These are phyloP conservation scores for Mycena sp. DNA, from an alignment of 1,284 basidiomycete species.

Conservation along the genomic window DNA sequence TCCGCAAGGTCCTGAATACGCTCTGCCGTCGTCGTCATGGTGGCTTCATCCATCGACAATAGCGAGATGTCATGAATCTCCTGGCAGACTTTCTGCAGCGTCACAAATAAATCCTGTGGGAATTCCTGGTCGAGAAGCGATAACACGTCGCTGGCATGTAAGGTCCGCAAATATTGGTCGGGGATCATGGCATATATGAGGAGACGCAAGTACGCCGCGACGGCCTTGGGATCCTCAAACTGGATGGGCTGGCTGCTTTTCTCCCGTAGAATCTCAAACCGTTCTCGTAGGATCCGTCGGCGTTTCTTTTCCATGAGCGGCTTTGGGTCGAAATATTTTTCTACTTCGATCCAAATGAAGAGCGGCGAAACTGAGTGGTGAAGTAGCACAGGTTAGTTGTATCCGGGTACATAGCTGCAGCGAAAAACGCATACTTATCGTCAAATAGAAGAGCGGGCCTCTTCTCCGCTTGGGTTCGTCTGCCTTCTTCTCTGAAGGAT, in stretches of 20 bases:
- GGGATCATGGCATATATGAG: constrained; percentile 24
- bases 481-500: neutral
- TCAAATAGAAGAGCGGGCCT: constrained; percentile 14
- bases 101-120: constrained; percentile 9
- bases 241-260: neutral
- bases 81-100: constrained; percentile 14
- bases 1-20: constrained; percentile 18
- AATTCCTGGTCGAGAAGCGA: constrained; percentile 19
- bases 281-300: constrained; percentile 8
- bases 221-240: constrained; percentile 6
- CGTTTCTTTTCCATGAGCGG: constrained; percentile 29
- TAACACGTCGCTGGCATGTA: constrained; percentile 1
- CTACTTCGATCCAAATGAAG: constrained; percentile 27
- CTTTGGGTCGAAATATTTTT: constrained; percentile 21
- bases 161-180: constrained; percentile 5
- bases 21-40: constrained; percentile 14
- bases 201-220: constrained; percentile 19
- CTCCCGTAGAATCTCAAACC: constrained; percentile 15
- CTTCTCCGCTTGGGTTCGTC: neutral
- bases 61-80: constrained; percentile 2
- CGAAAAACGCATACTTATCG: constrained; percentile 2
- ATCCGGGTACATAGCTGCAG: neutral
- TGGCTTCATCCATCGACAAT: neutral
- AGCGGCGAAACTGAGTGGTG: constrained; percentile 22
- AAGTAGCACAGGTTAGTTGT: neutral